A percentile compares a stretch with the other conserved stretches of the same genome.
phyloP scores from a whole-genome alignment of 306 rosid genomes.

The Quercus gilva region DNA sequence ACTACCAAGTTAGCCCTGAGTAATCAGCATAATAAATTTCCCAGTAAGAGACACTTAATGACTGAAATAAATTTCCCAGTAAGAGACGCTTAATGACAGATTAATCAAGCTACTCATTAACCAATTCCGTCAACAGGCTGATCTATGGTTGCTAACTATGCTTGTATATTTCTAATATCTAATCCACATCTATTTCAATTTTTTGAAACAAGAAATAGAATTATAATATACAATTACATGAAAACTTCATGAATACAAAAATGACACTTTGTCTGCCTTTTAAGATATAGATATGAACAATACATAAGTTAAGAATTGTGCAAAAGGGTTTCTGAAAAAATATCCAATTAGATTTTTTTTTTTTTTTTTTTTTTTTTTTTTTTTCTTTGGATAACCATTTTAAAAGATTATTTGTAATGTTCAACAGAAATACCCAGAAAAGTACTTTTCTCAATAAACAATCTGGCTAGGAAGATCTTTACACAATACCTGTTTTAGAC shows the following conservation, averaged over 20 bases:
- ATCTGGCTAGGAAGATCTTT: not conserved
- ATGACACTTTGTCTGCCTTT: not conserved
- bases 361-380: not conserved
- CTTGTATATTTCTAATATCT: not conserved
- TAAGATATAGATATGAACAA: not conserved
- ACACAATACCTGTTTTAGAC: slow-evolving; percentile 75
- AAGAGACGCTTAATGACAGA: not conserved
- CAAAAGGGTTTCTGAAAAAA: not conserved
- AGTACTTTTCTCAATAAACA: not conserved
- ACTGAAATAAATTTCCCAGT: not conserved
- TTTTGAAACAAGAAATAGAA: not conserved
- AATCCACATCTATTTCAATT: not conserved
- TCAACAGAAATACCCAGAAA: slow-evolving; percentile 2
- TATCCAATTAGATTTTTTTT: not conserved
- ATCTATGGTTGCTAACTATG: not conserved
- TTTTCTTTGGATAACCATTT: not conserved
- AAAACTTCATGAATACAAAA: not conserved
- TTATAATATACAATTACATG: not conserved
- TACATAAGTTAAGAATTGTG: not conserved
- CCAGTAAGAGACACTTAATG: not conserved
- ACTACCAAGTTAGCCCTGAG: not conserved
- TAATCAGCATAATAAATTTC: not conserved
- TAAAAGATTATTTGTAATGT: not conserved
- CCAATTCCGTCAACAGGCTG: not conserved
- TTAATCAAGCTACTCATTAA: not conserved